Conservation (phyloP, 225 moss, liverwort and hornwort genomes). For the Polytrichum formosum region DNA sequence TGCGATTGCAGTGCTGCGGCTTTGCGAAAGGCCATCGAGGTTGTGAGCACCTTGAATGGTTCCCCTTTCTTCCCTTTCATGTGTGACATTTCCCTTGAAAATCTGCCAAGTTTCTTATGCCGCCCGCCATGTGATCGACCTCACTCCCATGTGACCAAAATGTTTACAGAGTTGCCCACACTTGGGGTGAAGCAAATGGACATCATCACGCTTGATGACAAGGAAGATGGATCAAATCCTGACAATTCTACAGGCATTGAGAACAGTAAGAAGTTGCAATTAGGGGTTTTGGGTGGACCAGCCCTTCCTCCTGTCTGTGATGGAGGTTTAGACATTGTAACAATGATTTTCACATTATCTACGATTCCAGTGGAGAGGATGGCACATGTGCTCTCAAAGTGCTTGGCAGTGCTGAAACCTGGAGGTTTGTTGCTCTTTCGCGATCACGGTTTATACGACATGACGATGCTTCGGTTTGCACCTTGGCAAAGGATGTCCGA, state of each 20-base stretch:
- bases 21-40: conserved; percentile 56
- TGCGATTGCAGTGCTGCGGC: conserved; percentile 85
- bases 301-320: conserved; percentile 21
- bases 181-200: too few species aligned
- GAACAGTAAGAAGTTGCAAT: neutral
- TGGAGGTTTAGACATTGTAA: conserved; percentile 68
- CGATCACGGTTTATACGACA: conserved; percentile 91
- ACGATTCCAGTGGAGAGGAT: conserved; percentile 69
- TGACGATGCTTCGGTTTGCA: conserved; percentile 87
- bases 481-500: conserved; percentile 47
- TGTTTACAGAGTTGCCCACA: neutral
- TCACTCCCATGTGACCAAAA: neutral
- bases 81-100: conserved; percentile 55
- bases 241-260: conserved; percentile 1
- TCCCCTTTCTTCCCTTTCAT: conserved; percentile 60
- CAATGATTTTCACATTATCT: conserved; percentile 86
- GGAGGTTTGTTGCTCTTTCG: conserved; percentile 75
- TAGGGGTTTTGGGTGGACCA: neutral
- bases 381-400: conserved; percentile 57
- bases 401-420: conserved; percentile 53
- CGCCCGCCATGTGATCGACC: conserved; percentile 42
- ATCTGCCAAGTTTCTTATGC: conserved; percentile 61
- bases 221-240: neutral
- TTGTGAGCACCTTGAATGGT: conserved; percentile 23
- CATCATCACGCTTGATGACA: neutral